Base-by-base conservation (phyloP, 768 basidiomycete species). In the Suillus subluteus region DNA sequence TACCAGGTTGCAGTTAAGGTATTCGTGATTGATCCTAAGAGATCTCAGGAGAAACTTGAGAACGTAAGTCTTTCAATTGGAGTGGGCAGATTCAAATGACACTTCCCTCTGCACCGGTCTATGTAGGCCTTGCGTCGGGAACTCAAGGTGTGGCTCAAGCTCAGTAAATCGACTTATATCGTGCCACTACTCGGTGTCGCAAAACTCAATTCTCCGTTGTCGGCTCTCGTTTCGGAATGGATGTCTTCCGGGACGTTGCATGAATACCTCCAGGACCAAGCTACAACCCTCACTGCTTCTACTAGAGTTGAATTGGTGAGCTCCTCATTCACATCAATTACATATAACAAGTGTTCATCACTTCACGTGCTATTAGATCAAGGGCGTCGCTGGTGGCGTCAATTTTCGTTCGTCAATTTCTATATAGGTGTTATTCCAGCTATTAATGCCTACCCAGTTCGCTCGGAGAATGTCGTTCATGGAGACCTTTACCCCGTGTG, bases 401-500 rank as follows among this genome's bases (percentile, higher is more conserved):
- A 9, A 58, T 4, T 26, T 40, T 59, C 26, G 73, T 74, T 9
- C 0, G 71, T 69, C 32, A 43, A 23, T 30, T 30, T 50, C 6
- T 35, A 58, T 6, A 7, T 43, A 59, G 13, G 32, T 2, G 18
- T 15, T 26, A 18, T 23, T 38, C 23, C 12, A 6, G 6, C 58
- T 16, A 8, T 43, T 56, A 26, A 58, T 35, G 48, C 23, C 35
- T 23, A 1, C 21, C 55, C 40, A 70, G 73, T 74, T 11, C 69
- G 69, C 48, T 67, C 65, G 16, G 18, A 65, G 6, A 40, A 59
- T 2, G 48, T 74, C 6, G 26, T 69, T 0, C 73, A 74, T 11
- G 73, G 71, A 26, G 66, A 74, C 40, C 66, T 74, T 11, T 68
- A 50, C 23, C 52, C 52, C 15, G 52, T 30, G 16, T 2, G 71